Conservation (phyloP, 257 asterid genomes). For the Solanum sitiens region DNA sequence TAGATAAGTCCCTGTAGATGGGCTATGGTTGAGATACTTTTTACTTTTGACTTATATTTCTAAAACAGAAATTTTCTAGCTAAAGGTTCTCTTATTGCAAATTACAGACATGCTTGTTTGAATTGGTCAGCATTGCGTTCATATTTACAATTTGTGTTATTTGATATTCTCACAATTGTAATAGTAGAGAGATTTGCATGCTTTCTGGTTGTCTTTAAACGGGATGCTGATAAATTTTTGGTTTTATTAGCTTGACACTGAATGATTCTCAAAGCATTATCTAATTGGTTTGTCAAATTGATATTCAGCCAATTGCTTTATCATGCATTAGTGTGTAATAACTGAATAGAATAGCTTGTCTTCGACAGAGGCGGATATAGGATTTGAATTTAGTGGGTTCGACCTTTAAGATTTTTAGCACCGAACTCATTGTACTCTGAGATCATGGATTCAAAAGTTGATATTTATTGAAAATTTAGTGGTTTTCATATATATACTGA, state of each 20-base stretch:
- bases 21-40: neutral
- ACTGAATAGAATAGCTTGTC: neutral
- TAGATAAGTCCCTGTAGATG: neutral
- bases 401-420: neutral
- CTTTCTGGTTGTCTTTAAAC: neutral
- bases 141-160: neutral
- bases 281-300: neutral
- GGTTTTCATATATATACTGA: neutral
- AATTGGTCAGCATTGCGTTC: neutral
- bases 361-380: neutral
- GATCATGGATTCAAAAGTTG: neutral
- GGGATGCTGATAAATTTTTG: neutral
- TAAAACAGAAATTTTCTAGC: neutral
- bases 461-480: neutral
- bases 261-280: neutral
- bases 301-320: neutral
- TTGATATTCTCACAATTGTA: neutral
- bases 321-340: neutral
- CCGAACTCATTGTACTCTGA: neutral
- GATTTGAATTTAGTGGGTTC: neutral
- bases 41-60: neutral
- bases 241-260: neutral
- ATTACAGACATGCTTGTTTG: neutral
- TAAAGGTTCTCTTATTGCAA: neutral
- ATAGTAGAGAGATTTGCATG: neutral